phyloP scores from a whole-genome alignment of 1,284 basidiomycete genomes.

The Rhodofomes roseus region DNA sequence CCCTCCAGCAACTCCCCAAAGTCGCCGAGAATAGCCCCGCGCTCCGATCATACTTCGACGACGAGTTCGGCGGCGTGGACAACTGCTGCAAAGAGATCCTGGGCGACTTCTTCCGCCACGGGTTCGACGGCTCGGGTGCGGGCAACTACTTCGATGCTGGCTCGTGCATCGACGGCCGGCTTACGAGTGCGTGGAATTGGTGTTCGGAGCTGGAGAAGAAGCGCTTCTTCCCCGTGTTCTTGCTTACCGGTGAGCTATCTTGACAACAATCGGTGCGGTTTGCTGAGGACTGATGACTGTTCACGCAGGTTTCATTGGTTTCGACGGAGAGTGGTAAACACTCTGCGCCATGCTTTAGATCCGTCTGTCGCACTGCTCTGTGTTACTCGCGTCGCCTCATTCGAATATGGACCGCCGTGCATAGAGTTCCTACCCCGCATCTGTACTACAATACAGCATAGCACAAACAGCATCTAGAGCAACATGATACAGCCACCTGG shows the following conservation, averaged over 20 bases:
- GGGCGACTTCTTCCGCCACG: slow-evolving; percentile 79
- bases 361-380: neutral
- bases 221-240: slow-evolving; percentile 73
- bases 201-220: slow-evolving; percentile 80
- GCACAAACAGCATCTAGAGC: neutral
- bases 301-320: slow-evolving; percentile 71
- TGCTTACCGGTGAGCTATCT: slow-evolving; percentile 60
- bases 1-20: slow-evolving; percentile 63
- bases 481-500: neutral
- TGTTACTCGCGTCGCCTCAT: neutral
- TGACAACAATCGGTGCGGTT: neutral
- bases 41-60: slow-evolving; percentile 69
- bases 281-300: neutral
- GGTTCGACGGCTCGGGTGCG: slow-evolving; percentile 79
- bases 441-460: neutral
- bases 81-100: slow-evolving; percentile 65
- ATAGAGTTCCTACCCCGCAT: neutral
- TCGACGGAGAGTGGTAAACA: slow-evolving; percentile 75
- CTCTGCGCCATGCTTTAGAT: neutral
- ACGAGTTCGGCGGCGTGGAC: slow-evolving; percentile 73
- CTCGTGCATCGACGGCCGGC: slow-evolving; percentile 54
- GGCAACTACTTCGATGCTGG: slow-evolving; percentile 76
- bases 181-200: slow-evolving; percentile 87
- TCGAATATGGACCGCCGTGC: neutral
- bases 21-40: slow-evolving; percentile 62